Base-by-base conservation (phyloP, 345 rosid species). In the Aquilaria yunnanensis region DNA sequence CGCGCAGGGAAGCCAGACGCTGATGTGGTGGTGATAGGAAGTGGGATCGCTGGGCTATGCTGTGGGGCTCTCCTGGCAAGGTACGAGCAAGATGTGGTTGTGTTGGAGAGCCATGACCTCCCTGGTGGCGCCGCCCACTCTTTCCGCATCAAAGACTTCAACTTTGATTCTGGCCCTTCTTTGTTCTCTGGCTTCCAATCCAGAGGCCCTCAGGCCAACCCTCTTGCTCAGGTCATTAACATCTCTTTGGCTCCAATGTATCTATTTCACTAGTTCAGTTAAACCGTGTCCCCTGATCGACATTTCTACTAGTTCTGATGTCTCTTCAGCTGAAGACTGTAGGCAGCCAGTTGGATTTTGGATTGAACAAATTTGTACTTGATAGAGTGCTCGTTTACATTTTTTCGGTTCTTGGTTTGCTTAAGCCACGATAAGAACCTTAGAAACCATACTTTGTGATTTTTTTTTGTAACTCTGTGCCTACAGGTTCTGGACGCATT, bases 81-180 rank as follows among this genome's bases (percentile, higher is more conserved):
- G 66, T 93, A 90, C 70, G 66, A 78, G 61, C 84, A 90, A 61
- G 96, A 93, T 65, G 97, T 89, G 49, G 66, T 93, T 2, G 83
- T 90, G 6, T 65, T 93, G 23, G 98, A 93, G 71, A 93, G 97
- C 61, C 98, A 86, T 69, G 97, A 89, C 78, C 80, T 51, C 10
- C 97, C 97, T 0, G 97, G 96, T 0, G 98, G 96, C 0, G 96
- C 96, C 32, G 97, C 98, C 56, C 97, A 89, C 51, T 82, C 98
- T 1, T 90, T 93, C 54, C 80, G 86, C 54, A 75, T 90, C 48
- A 87, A 84, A 62, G 98, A 85, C 14, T 93, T 83, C 61, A 88
- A 83, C 59, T 89, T 93, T 30, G 97, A 93, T 74, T 93, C 98
- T 7, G 98, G 97, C 14, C 98, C 97, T 0, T 90, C 98, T 59